Evolutionary conservation across 169 alveolate genomes (phyloP).

Genomic region (Eimeria sp.): DNA sequence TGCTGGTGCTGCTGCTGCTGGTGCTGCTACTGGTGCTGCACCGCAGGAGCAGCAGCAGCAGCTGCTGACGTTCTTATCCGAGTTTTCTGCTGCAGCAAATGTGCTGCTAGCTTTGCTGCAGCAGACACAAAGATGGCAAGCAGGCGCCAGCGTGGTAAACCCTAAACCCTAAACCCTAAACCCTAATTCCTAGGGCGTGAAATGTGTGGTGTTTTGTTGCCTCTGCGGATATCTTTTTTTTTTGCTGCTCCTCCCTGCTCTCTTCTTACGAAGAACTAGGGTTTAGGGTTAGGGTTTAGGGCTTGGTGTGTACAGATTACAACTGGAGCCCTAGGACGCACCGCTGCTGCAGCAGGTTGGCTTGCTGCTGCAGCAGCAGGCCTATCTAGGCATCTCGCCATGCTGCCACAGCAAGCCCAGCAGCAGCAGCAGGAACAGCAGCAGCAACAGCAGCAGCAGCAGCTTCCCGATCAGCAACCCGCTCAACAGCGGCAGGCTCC

Average conservation of each 20-base stretch:
- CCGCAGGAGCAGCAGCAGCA: slow-evolving; percentile 20
- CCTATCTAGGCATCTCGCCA: background rate
- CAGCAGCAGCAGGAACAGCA: background rate
- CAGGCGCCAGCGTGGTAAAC: background rate
- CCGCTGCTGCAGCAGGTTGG: slow-evolving; percentile 11
- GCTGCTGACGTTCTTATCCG: slow-evolving; percentile 7
- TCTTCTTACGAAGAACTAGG: background rate
- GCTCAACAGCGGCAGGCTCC: too few relatives aligned
- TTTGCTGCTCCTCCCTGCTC: background rate
- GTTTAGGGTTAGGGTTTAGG: background rate
- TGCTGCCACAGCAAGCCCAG: background rate
- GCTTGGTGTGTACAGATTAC: background rate
- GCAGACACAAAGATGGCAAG: slow-evolving; percentile 1
- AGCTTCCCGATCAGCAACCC: too few relatives aligned
- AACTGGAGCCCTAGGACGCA: background rate
- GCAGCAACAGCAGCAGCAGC: slow-evolving; percentile 15
- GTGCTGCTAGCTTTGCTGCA: background rate
- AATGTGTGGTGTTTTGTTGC: background rate
- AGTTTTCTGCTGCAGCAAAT: slow-evolving; percentile 27
- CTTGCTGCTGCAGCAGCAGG: slow-evolving; percentile 36
- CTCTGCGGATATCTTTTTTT: background rate
- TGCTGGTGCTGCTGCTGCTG: too few relatives aligned
- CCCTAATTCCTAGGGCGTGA: background rate
- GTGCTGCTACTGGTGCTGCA: too few relatives aligned
- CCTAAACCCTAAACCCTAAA: slow-evolving; percentile 2